These are phyloP conservation scores for Pseudocercospora vitis DNA, from an alignment of 2,329 filamentous ascomycete genomes.

Conservation along the genomic window DNA sequence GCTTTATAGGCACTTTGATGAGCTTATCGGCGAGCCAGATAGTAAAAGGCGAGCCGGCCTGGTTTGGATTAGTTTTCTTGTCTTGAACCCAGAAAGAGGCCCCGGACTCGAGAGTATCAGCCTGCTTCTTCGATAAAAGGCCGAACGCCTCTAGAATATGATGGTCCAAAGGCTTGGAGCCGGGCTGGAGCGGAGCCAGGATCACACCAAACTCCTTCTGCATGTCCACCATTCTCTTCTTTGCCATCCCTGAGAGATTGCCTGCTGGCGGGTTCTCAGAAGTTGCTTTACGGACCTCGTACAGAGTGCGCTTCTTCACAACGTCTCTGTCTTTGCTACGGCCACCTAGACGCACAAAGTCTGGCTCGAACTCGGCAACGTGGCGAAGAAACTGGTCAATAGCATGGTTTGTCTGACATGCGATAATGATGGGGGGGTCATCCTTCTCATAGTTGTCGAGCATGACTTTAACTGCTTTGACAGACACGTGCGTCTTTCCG, in stretches of 20 bases:
- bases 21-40: conserved; percentile 60
- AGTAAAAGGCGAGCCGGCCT: conserved; percentile 43
- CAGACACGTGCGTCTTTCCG: conserved; percentile 80
- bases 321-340: conserved; percentile 63
- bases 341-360: conserved; percentile 68
- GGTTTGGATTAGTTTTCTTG: conserved; percentile 24
- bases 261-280: conserved; percentile 41
- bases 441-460: conserved; percentile 57
- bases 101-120: conserved; percentile 58
- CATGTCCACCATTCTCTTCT: conserved; percentile 46
- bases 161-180: conserved; percentile 52
- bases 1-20: conserved; percentile 46
- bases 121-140: conserved; percentile 64
- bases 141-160: conserved; percentile 55
- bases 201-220: conserved; percentile 44
- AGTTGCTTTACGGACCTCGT: conserved; percentile 53
- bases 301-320: conserved; percentile 67
- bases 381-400: conserved; percentile 75
- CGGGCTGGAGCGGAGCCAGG: conserved; percentile 46
- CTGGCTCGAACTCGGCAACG: conserved; percentile 60
- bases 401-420: conserved; percentile 88
- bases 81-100: conserved; percentile 42
- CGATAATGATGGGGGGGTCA: conserved; percentile 71
- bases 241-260: conserved; percentile 43
- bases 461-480: conserved; percentile 67